phyloP scores from a whole-genome alignment of 2,329 filamentous ascomycete species.

The Fragosphaeria purpurea region DNA sequence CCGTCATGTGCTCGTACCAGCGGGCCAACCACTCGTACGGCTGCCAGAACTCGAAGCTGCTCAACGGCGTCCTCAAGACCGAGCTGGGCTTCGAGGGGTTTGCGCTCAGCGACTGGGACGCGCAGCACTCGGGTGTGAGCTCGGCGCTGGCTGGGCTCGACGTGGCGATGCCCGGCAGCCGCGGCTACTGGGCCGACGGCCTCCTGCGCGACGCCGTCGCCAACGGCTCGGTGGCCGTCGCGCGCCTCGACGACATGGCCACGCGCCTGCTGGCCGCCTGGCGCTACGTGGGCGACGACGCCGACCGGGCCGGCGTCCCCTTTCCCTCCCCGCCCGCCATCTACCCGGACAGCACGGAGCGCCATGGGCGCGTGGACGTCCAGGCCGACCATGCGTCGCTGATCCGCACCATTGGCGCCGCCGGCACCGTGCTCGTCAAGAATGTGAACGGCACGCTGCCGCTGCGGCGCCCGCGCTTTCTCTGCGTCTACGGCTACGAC shows the following conservation, averaged over 20 bases:
- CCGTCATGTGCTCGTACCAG: conserved; percentile 61
- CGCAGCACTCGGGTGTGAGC: conserved; percentile 48
- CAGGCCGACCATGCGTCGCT: conserved; percentile 38
- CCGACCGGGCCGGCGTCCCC: conserved; percentile 27
- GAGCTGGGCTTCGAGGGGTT: conserved; percentile 59
- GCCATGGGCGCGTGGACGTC: conserved; percentile 57
- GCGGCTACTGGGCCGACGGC: conserved; percentile 42
- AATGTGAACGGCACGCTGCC: conserved; percentile 54
- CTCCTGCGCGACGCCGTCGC: conserved; percentile 65
- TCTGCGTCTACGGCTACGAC: conserved; percentile 55
- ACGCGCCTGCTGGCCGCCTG: conserved; percentile 47
- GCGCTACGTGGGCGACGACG: conserved; percentile 22
- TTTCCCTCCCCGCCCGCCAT: conserved; percentile 26
- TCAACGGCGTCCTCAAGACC: conserved; percentile 58
- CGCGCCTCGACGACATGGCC: conserved; percentile 68
- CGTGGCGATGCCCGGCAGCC: conserved; percentile 54
- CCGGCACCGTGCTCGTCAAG: conserved; percentile 47
- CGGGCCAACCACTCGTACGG: conserved; percentile 62
- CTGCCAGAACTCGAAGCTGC: conserved; percentile 61
- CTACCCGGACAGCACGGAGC: conserved; percentile 34
- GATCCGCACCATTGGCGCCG: conserved; percentile 42
- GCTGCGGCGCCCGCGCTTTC: conserved; percentile 32
- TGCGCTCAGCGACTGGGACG: conserved; percentile 60
- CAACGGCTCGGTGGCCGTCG: conserved; percentile 63
- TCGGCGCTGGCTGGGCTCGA: conserved; percentile 53